Base-by-base conservation (phyloP, 148 eudicot species). In the Tetragonia tetragonoides region DNA sequence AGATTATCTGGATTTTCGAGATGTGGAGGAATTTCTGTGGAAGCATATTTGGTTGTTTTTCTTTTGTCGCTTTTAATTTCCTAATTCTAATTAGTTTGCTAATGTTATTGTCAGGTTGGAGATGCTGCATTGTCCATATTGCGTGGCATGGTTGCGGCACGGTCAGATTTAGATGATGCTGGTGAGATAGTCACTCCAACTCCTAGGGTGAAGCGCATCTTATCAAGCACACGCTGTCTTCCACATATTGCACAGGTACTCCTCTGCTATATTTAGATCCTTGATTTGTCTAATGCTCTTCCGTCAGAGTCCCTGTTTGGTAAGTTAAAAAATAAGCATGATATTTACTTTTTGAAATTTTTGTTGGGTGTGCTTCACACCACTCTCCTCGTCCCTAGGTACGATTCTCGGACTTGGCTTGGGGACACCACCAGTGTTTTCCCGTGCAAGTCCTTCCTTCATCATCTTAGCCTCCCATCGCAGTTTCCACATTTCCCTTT, bases 181-280 rank as follows among this genome's bases (percentile, higher is more conserved):
- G 99, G 99, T 75, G 99, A 96, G 87, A 88, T 96, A 78, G 97
- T 96, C 81, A 96, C 98, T 42, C 99, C 98, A 57, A 96, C 99
- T 7, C 99, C 99, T 83, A 89, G 98, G 80, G 99, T 93, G 23
- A 96, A 96, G 77, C 83, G 97, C 75, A 96, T 96, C 71, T 86
- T 93, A 84, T 96, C 99, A 76, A 95, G 99, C 77, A 87, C 91
- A 77, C 99, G 99, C 59, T 96, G 98, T 81, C 92, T 96, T 74
- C 99, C 99, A 18, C 98, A 93, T 83, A 90, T 96, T 77, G 95
- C 99, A 3, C 99, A 96, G 99, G 99, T 96, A 77, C 39, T 37
- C 61, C 59, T 18, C 20, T 8, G 15, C 76, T 66, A 28, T 21
- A 18, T 76, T 63, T 70, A 28, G 60, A 34, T 73, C 24, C 41